Evolutionary conservation across 2,329 filamentous ascomycete species (phyloP).

Genomic region (Cordyceps fumosorosea): DNA sequence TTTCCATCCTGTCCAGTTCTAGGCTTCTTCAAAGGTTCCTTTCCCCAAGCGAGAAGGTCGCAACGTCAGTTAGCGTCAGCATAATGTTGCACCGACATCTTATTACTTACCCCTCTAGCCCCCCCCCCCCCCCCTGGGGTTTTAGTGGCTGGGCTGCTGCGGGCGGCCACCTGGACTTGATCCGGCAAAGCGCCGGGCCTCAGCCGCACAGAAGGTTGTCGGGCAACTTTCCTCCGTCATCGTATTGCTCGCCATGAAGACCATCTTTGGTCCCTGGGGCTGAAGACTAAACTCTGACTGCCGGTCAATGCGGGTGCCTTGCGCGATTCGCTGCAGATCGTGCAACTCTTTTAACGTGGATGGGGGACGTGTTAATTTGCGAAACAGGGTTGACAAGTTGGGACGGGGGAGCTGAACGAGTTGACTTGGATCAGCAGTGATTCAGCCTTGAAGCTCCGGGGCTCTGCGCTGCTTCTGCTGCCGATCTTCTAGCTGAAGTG

Average conservation of each 20-base stretch:
- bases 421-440: not conserved
- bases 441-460: not conserved
- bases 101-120: too few relatives aligned
- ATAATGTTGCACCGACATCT: not conserved
- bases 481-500: too few relatives aligned
- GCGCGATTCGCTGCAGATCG: not conserved
- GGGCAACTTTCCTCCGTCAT: not conserved
- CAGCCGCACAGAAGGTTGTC: slow-evolving; percentile 1
- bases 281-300: not conserved
- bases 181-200: slow-evolving; percentile 1
- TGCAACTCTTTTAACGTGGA: not conserved
- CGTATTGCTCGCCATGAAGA: slow-evolving; percentile 9
- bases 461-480: not conserved
- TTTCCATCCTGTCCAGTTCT: not conserved
- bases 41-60: not conserved
- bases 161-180: slow-evolving; percentile 5
- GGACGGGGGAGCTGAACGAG: not conserved
- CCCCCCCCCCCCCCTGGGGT: not conserved
- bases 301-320: not conserved
- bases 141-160: not conserved
- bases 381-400: not conserved
- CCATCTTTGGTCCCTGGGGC: not conserved
- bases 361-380: not conserved
- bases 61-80: not conserved
- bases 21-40: not conserved